Conservation (phyloP, 345 rosid genomes). For the Murraya paniculata region DNA sequence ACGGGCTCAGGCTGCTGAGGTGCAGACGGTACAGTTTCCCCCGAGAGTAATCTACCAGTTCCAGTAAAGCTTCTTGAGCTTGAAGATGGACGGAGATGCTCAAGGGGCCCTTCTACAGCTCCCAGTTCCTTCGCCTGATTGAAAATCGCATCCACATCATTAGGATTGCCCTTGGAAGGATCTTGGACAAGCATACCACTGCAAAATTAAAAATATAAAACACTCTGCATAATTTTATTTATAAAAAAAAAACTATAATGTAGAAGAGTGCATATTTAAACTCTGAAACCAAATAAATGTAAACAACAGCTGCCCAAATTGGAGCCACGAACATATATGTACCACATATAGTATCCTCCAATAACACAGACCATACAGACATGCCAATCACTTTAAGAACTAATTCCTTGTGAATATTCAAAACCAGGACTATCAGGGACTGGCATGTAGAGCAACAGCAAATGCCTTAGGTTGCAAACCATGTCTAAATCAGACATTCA, state of each 20-base stretch:
- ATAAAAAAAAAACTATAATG: neutral
- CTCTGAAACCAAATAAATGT: neutral
- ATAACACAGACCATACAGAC: neutral
- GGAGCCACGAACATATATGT: neutral
- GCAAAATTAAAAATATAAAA: slow-evolving; percentile 22
- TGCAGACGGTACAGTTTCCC: slow-evolving; percentile 71
- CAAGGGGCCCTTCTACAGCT: slow-evolving; percentile 83
- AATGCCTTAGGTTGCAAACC: neutral
- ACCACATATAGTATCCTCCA: neutral
- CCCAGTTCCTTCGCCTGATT: slow-evolving; percentile 88
- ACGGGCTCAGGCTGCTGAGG: slow-evolving; percentile 78
- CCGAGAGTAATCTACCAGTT: slow-evolving; percentile 79
- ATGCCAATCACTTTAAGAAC: neutral
- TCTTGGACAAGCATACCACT: slow-evolving; percentile 99
- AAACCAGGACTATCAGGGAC: neutral
- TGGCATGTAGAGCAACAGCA: neutral
- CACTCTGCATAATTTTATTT: neutral
- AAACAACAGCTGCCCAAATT: neutral
- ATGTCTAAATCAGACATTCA: neutral
- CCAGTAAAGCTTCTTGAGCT: slow-evolving; percentile 84
- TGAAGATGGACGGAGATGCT: slow-evolving; percentile 57
- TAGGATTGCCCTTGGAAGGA: slow-evolving; percentile 53
- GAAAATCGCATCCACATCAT: slow-evolving; percentile 89
- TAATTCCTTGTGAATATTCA: neutral
- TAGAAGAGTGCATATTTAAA: neutral